These are phyloP conservation scores for Kodamaea derodonti DNA, from an alignment of 1,139 yeast species.

Conservation along the genomic window DNA sequence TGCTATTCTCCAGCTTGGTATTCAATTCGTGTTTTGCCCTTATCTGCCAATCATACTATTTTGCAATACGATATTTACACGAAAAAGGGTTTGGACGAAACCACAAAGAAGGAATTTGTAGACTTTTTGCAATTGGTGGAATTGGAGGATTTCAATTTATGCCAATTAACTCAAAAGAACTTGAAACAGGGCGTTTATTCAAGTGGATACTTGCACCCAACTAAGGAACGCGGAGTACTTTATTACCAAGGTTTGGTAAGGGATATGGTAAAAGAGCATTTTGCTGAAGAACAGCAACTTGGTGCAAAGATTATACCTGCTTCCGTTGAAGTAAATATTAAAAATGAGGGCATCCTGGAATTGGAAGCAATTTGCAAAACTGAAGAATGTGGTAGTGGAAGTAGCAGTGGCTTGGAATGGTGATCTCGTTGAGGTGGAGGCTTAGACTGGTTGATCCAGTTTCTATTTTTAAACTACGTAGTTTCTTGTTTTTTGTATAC, in stretches of 20 bases:
- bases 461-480: not conserved
- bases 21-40: conserved; percentile 56
- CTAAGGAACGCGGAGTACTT: conserved; percentile 55
- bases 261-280: conserved; percentile 57
- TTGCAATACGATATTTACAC: conserved; percentile 60
- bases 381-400: conserved; percentile 36
- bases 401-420: conserved; percentile 10
- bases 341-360: conserved; percentile 42
- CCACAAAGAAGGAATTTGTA: conserved; percentile 54
- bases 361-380: conserved; percentile 47
- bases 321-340: conserved; percentile 32
- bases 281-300: conserved; percentile 36
- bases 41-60: conserved; percentile 49
- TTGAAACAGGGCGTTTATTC: conserved; percentile 56
- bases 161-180: conserved; percentile 57
- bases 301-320: conserved; percentile 54
- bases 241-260: conserved; percentile 54
- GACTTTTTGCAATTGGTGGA: conserved; percentile 61
- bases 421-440: conserved; percentile 2
- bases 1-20: conserved; percentile 69
- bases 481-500: too few relatives aligned
- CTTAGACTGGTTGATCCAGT: conserved; percentile 1
- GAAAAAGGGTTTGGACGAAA: conserved; percentile 52
- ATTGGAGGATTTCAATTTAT: conserved; percentile 55
- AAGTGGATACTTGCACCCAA: conserved; percentile 56